These are phyloP conservation scores for Colletotrichum sp. DNA, from an alignment of 2,329 filamentous ascomycete species.

Conservation along the genomic window DNA sequence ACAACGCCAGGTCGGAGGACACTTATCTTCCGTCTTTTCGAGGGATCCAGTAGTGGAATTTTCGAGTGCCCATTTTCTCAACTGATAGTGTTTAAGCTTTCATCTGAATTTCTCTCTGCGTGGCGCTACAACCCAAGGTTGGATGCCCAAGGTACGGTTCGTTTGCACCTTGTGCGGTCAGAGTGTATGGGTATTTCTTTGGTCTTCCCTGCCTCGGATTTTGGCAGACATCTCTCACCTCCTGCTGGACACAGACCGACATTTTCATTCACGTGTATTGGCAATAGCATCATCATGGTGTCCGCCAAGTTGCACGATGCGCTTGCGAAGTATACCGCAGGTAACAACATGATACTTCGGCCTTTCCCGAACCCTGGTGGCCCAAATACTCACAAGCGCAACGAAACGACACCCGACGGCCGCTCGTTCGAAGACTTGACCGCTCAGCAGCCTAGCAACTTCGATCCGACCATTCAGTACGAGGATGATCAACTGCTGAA, in stretches of 20 bases:
- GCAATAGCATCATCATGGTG: not conserved
- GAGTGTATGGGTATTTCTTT: not conserved
- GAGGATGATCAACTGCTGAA: not conserved
- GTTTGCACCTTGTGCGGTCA: not conserved
- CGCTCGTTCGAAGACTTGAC: not conserved
- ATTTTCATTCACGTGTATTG: too few species aligned
- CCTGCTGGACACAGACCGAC: too few species aligned
- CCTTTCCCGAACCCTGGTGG: not conserved
- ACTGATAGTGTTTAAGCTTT: not conserved
- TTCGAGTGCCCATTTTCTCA: accelerated
- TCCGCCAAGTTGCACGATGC: not conserved
- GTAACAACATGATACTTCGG: not conserved
- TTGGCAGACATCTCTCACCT: too few species aligned
- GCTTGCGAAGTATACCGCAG: not conserved
- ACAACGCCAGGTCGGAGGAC: not conserved
- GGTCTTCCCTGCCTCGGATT: not conserved
- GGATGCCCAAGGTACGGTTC: not conserved
- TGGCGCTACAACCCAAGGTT: not conserved
- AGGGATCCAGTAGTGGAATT: not conserved
- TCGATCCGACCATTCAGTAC: not conserved
- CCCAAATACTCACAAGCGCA: too few species aligned
- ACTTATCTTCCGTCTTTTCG: accelerated
- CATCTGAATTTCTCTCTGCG: not conserved
- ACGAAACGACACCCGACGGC: not conserved
- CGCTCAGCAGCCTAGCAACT: not conserved